phyloP scores from a whole-genome alignment of 108 stramenopile genomes.

The Skeletonema potamos region DNA sequence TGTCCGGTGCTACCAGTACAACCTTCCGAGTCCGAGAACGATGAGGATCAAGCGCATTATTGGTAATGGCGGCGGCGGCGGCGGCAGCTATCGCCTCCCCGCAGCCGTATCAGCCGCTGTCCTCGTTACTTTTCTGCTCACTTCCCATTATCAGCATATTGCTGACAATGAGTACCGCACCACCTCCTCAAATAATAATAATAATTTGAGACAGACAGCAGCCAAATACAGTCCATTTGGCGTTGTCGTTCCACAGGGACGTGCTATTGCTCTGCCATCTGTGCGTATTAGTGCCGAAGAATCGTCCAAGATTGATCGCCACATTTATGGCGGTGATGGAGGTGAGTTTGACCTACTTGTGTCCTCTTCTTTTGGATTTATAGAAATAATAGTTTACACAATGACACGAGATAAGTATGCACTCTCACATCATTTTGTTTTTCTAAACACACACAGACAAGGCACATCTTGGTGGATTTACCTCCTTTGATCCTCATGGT shows the following conservation, averaged over 20 bases:
- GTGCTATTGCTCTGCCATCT: conserved; percentile 30
- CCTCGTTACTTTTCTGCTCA: not conserved
- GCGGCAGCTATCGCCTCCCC: not conserved
- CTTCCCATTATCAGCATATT: not conserved
- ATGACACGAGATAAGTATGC: no score
- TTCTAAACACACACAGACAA: conserved; percentile 34
- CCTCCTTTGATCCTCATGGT: conserved; percentile 55
- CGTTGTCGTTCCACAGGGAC: not conserved
- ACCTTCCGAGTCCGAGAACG: no score
- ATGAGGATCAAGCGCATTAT: no score
- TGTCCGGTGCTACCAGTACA: no score
- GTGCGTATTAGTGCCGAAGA: conserved; percentile 31
- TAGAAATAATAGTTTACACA: no score
- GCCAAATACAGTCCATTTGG: not conserved
- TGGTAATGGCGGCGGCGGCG: no score
- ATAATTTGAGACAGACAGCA: not conserved
- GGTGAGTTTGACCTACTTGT: not conserved
- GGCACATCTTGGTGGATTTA: conserved; percentile 78
- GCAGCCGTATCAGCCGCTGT: not conserved
- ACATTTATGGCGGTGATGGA: conserved; percentile 67
- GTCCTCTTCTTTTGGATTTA: no score
- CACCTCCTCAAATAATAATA: no score
- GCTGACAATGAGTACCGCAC: no score
- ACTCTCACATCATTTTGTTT: no score
- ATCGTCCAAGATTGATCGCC: conserved; percentile 17